Evolutionary conservation across 176 grass and related monocot genomes (phyloP), one percentile per base, ranked within the genome.

Genomic region (Rhynchospora tenuis): DNA sequence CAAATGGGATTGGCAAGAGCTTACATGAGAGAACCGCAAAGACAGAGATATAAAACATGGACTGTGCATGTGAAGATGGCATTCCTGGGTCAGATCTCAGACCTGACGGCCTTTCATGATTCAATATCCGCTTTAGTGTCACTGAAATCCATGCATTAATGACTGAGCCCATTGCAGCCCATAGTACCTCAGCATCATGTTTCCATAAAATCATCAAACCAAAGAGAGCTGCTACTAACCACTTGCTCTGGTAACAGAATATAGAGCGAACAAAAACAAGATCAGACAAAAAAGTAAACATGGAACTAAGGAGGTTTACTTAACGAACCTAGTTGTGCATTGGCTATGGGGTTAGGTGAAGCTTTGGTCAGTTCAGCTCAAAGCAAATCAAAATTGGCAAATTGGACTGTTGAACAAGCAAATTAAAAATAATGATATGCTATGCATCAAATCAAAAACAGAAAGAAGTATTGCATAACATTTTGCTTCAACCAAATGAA

Each of bases 61-160:
- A 95, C 52, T 99, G 96, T 47, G 93, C 91, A 86, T 95, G 96
- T 4, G 96, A 92, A 9, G 96, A 99, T 65, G 91, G 96, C 96
- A 99, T 95, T 85, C 93, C 96, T 82, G 93, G 96, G 87, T 93
- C 96, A 60, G 93, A 93, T 80, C 83, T 86, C 80, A 95, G 57
- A 81, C 86, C 91, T 29, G 91, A 59, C 0, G 96, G 93, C 12
- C 91, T 95, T 88, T 94, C 87, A 71, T 95, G 93, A 79, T 95
- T 95, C 16, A 99, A 47, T 84, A 88, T 48, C 89, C 44, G 74
- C 57, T 99, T 99, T 79, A 99, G 86, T 75, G 70, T 16, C 12
- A 64, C 1, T 2, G 93, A 99, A 50, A 99, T 63, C 60, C 59
- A 3, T 62, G 76, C 57, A 88, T 99, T 99, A 66, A 80, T 4